phyloP scores from a whole-genome alignment of 139 green algal species.

The Auxenochlorella pyrenoidosa region DNA sequence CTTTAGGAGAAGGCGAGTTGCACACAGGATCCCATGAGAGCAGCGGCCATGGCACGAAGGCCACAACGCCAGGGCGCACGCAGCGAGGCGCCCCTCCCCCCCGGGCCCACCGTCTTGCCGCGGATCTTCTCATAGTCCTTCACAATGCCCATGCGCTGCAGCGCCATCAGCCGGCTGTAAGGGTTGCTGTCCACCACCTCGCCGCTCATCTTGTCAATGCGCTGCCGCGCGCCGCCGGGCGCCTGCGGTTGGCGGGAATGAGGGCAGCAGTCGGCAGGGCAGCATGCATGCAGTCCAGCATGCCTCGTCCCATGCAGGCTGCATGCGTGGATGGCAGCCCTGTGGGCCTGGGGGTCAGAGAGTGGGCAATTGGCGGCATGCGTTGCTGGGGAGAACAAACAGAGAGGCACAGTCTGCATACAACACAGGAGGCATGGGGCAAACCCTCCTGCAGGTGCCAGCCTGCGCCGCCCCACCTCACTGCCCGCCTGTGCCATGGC shows the following conservation, averaged over 20 bases:
- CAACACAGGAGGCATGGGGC: background rate
- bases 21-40: no score
- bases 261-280: background rate
- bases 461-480: background rate
- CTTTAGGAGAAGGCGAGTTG: background rate
- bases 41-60: background rate
- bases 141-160: constrained; percentile 98
- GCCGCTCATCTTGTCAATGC: constrained; percentile 76
- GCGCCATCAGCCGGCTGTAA: constrained; percentile 92
- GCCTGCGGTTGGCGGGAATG: background rate
- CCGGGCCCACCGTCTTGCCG: constrained; percentile 20
- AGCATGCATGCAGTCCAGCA: no score
- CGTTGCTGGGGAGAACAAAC: no score
- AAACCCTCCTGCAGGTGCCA: no score
- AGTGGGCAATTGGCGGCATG: no score
- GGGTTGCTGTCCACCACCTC: constrained; percentile 92
- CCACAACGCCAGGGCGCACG: background rate
- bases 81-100: background rate
- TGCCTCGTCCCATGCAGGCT: no score
- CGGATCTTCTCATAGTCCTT: constrained; percentile 86
- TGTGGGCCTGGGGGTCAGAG: no score
- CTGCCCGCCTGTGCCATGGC: background rate
- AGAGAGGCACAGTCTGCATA: background rate
- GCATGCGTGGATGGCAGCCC: no score
- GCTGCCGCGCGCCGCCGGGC: background rate